phyloP scores from a whole-genome alignment of 176 grass and related monocot genomes.

The Rhynchospora breviuscula region DNA sequence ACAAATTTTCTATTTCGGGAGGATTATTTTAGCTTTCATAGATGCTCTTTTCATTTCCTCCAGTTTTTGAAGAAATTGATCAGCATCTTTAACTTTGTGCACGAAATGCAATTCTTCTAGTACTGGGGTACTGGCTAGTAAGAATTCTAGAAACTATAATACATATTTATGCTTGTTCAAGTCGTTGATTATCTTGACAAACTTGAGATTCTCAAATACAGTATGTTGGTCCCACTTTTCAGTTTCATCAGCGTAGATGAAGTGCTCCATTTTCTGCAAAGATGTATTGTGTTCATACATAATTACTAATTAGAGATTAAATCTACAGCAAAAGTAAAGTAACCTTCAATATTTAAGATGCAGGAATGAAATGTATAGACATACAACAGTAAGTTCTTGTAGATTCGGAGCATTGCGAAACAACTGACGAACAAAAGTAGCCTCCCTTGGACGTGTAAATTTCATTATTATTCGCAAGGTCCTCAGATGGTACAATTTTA shows the following conservation, averaged over 20 bases:
- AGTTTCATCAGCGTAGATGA: no score
- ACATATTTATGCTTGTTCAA: neutral
- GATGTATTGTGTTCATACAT: no score
- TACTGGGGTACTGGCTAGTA: neutral
- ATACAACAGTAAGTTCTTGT: neutral
- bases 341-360: neutral
- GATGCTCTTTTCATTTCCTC: neutral
- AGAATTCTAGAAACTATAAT: neutral
- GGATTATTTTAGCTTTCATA: neutral
- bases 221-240: no score
- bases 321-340: neutral
- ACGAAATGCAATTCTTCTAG: neutral
- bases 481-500: neutral
- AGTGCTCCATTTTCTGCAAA: no score
- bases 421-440: neutral
- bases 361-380: neutral
- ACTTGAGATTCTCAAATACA: neutral
- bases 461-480: neutral
- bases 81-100: neutral
- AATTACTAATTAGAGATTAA: neutral
- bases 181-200: neutral
- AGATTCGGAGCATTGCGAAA: neutral
- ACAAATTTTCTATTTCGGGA: neutral
- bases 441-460: neutral
- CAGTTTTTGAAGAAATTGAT: neutral